Base-by-base conservation (phyloP, 176 grass and related monocot genomes). In the Carex scoparia region DNA sequence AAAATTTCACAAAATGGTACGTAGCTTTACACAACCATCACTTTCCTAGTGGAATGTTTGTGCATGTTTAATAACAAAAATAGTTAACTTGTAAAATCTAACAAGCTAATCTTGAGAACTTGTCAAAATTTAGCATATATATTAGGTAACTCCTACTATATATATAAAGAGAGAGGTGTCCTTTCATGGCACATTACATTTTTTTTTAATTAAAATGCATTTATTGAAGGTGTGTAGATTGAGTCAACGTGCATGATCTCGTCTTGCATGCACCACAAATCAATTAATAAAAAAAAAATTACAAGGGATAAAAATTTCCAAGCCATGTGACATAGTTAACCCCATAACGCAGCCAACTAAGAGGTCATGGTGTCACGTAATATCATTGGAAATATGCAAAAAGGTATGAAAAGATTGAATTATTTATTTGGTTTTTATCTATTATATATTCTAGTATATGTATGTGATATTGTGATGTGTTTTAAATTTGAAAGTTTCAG, bases 311-410 rank as follows among this genome's bases (percentile, higher is more conserved):
- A 57, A 57, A 78, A 35, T 16, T 32, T 16, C 27, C 23, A 57
- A 33, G 51, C 27, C 74, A 78, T 78, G 74, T 78, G 49, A 56
- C 27, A 57, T 57, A 78, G 74, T 57, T 78, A 78, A 57, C 51
- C 49, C 74, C 74, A 57, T 57, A 78, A 56, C 74, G 48, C 19
- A 53, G 1, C 71, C 69, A 73, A 73, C 69, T 46, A 73, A 73
- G 69, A 73, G 67, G 67, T 73, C 69, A 73, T 73, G 40, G 40
- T 73, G 42, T 73, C 69, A 73, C 42, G 40, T 48, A 72, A 72
- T 72, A 73, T 73, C 16, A 73, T 73, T 73, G 69, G 9, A 49
- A 73, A 15, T 49, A 48, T 70, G 4, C 5, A 4, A 16, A 19
- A 49, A 73, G 4, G 69, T 48, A 48, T 73, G 69, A 46, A 73